phyloP scores from a whole-genome alignment of 73 alveolate species.

The Symbiodinium natans region DNA sequence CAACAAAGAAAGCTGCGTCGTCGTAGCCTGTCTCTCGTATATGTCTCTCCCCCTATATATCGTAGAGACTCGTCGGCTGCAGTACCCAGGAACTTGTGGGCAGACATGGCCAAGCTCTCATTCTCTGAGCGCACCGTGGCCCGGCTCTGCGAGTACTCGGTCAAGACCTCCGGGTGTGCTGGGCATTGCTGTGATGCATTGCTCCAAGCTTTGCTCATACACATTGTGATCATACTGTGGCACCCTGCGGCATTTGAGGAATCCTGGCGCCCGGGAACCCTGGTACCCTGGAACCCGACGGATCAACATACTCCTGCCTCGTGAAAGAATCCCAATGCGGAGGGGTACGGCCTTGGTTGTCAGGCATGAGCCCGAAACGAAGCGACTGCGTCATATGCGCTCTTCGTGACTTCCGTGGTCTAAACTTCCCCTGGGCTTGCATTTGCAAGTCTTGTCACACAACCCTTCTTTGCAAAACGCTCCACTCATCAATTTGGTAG shows the following conservation, averaged over 20 bases:
- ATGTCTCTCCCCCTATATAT: no score
- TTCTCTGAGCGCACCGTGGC: slow-evolving; percentile 6
- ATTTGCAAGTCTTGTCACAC: no score
- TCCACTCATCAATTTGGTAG: no score
- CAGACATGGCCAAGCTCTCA: not conserved
- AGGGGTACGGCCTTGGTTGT: slow-evolving; percentile 45
- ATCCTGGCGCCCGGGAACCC: not conserved
- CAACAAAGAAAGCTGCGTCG: no score
- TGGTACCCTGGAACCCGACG: not conserved
- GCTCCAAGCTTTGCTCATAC: no score
- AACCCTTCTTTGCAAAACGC: no score
- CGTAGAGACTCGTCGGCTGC: not conserved
- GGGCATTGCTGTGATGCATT: no score
- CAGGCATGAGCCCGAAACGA: not conserved
- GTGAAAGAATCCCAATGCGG: slow-evolving; percentile 58
- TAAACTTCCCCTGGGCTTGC: no score
- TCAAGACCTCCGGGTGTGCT: slow-evolving; percentile 31
- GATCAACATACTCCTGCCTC: not conserved
- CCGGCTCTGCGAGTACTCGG: slow-evolving; percentile 52
- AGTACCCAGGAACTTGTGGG: not conserved
- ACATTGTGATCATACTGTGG: no score
- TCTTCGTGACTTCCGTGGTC: no score
- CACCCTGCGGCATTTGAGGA: not conserved
- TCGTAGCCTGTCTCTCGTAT: no score
- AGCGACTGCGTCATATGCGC: no score